Evolutionary conservation across 1,139 yeast species (phyloP), one percentile per base, ranked within the genome.

Genomic region (Lodderomyces margitis): DNA sequence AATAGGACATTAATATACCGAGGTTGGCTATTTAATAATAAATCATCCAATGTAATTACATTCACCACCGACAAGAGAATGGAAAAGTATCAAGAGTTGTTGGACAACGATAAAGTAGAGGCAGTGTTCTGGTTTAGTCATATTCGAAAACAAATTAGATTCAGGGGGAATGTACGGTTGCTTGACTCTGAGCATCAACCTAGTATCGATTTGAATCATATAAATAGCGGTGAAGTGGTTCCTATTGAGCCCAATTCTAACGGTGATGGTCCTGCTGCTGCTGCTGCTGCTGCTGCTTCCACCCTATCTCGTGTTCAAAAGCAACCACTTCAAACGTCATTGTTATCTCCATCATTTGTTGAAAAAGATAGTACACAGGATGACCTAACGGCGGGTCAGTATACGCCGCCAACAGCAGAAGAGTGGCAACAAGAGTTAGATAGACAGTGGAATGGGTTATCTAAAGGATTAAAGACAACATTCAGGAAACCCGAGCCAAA

Each of bases 401-500:
- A 36, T 21, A 58, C 62, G 24, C 69, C 81, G 1, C 92, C 92
- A 2, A 66, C 80, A 0, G 55, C 56, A 1, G 71, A 74, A 43
- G 95, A 87, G 56, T 87, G 92, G 89, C 59, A 64, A 15, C 54
- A 56, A 4, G 96, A 87, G 61, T 62, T 83, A 36, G 50, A 62
- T 27, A 68, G 91, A 40, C 78, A 80, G 43, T 87, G 95, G 95
- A 59, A 64, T 11, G 47, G 55, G 4, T 61, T 86, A 46, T 80
- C 89, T 3, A 72, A 81, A 46, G 57, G 59, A 6, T 66, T 84
- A 56, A 82, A 81, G 57, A 75, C 81, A 39, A 70, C 83, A 21
- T 87, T 83, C 60, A 75, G 86, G 44, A 82, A 80, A 51, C 95
- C 95, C 1, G 62, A 74, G 1, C 95, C 95, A 1, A 83, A 83